Conservation (phyloP, 495 filamentous ascomycete genomes). For the Talaromyces nanjingensis region DNA sequence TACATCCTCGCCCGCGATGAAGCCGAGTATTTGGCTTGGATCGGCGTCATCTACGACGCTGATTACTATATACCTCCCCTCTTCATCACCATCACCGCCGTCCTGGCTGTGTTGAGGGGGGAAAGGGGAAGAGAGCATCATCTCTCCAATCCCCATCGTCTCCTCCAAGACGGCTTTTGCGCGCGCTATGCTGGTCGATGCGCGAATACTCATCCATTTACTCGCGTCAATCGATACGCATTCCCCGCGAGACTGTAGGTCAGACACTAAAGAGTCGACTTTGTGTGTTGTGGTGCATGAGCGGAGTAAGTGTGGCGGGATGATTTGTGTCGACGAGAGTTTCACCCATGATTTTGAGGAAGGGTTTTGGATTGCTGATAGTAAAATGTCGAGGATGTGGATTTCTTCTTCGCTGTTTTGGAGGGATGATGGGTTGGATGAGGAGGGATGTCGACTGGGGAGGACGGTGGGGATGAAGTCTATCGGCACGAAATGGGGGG, state of each 20-base stretch:
- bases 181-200: constrained; percentile 20
- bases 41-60: constrained; percentile 7
- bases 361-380: constrained; percentile 39
- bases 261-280: constrained; percentile 27
- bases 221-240: constrained; percentile 15
- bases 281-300: constrained; percentile 10
- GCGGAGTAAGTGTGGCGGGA: constrained; percentile 31
- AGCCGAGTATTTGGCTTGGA: not conserved
- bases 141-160: not conserved
- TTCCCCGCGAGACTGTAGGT: constrained; percentile 14
- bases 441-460: constrained; percentile 13
- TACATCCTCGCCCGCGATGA: constrained; percentile 1
- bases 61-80: not conserved
- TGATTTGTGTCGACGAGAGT: constrained; percentile 26
- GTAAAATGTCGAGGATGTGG: constrained; percentile 35
- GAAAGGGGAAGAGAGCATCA: not conserved
- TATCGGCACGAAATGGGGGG: constrained; percentile 18
- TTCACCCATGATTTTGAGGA: constrained; percentile 39
- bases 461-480: constrained; percentile 35
- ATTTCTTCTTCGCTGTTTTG: constrained; percentile 9
- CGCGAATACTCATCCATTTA: constrained; percentile 27
- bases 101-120: no score
- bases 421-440: not conserved
- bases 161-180: constrained; percentile 20
- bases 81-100: not conserved